Base-by-base conservation (phyloP, 352 stramenopile genomes). In the Globisporangium emineosum region DNA sequence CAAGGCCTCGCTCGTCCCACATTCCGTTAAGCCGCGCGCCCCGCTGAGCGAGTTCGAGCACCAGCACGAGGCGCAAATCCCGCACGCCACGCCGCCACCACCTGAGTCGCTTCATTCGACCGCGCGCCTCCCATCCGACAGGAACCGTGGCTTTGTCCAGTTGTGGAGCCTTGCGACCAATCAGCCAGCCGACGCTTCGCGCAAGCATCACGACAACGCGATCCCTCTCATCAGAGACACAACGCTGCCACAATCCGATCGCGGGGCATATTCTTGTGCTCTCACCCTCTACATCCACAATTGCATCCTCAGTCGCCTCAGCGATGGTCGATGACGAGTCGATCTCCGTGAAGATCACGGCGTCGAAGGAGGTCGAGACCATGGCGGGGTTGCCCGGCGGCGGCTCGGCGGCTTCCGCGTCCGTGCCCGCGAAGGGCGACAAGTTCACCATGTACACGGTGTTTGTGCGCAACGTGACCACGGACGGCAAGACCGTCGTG, bases 381-480 rank as follows among this genome's bases (percentile, higher is more conserved):
- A 59, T 43, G 37, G 62, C 32, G 40, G 29, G 25, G n/a, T 19
- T 15, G 7, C 25, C 50, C 42, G 45, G 27, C 42, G 45, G 27
- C 25, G 33, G 51, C 51, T 43, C 23, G 8, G 43, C 27, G 10
- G 7, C 27, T 3, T 66, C 43, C 23, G 67, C 42, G 50, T 40
- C 7, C 37, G 60, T 40, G 33, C 56, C 33, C 3, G 57, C 55
- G 33, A 83, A 77, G 57, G 76, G 78, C 15, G 70, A 88, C 27
- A 91, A 87, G 63, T 89, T 81, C 66, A 94, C 86, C n/a, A 84
- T 91, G 68, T 94, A 94, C 76, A 94, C 82, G 30, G 82, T 93
- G 17, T 86, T 89, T 60, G 82, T 94, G 65, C 81, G 83, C 60
- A 94, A 93, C 65, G 62, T 81, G 61, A 77, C 73, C 33, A 89